A percentile compares a stretch with the other conserved stretches of the same genome.
Conservation (phyloP, 2,329 filamentous ascomycete genomes). For the Apiospora sp. region DNA sequence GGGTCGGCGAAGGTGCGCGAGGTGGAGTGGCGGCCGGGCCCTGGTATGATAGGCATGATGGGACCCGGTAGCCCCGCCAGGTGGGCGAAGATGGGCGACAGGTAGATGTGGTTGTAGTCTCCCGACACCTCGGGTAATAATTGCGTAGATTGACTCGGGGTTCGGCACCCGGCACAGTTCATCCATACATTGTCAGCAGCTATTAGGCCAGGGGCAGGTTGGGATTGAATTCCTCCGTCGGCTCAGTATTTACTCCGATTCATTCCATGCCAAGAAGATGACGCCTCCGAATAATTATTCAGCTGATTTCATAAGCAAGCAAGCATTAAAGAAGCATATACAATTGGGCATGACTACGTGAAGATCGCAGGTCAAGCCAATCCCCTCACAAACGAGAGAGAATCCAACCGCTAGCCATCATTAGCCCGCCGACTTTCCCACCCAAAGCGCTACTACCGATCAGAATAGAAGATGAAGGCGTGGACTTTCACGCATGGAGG, state of each 20-base stretch:
- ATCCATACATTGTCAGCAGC: too few species aligned
- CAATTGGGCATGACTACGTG: too few species aligned
- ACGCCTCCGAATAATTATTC: background rate
- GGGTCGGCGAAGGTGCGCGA: slow-evolving; percentile 98
- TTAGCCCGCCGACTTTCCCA: too few species aligned
- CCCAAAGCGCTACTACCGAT: too few species aligned
- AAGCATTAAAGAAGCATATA: too few species aligned
- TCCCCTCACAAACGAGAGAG: too few species aligned
- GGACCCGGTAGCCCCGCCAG: slow-evolving; percentile 96
- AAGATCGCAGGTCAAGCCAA: too few species aligned
- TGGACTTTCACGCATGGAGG: slow-evolving; percentile 25
- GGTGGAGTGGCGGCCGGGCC: slow-evolving; percentile 88
- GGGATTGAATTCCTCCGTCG: background rate
- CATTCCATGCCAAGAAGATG: background rate
- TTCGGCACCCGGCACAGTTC: too few species aligned
- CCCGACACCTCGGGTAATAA: slow-evolving; percentile 78
- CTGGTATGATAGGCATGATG: slow-evolving; percentile 93
- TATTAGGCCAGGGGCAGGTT: too few species aligned
- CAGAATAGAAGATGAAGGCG: slow-evolving; percentile 16
- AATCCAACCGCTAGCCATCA: too few species aligned
- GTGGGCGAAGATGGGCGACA: slow-evolving; percentile 92
- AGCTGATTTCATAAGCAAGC: background rate
- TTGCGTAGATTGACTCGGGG: too few species aligned
- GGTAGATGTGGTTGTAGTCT: slow-evolving; percentile 98
- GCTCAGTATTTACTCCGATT: background rate